Evolutionary conservation across 2,329 filamentous ascomycete genomes (phyloP), one percentile per base, ranked within the genome.

Genomic region (Thielaviopsis populi): DNA sequence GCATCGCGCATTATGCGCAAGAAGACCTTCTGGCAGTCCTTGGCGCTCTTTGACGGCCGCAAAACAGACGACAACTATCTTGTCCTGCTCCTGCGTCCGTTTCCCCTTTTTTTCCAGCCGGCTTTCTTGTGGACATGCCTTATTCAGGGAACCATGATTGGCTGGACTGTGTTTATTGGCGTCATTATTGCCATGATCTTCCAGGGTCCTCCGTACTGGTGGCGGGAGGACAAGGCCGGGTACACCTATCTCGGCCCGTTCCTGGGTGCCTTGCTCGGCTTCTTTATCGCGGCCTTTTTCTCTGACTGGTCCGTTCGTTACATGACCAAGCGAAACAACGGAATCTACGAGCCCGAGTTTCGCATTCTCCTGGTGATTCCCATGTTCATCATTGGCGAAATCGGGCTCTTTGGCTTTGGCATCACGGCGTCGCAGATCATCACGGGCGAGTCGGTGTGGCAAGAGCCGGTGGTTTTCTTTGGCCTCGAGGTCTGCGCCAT

Each of bases 121-220:
- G 89, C 88, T 7, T 89, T 96, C 69, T 74, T 95, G 48, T 96
- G 90, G 88, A 79, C 78, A 27, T 79, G 78, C 69, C 78, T 96
- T 2, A 89, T 91, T 60, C 91, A 96, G 78, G 91, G 91, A 17
- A 83, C 88, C 3, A 83, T 96, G 71, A 96, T 96, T 70, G 92
- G 91, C 68, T 97, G 92, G 91, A 95, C 91, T 0, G 89, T 96
- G 17, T 89, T 96, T 71, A 92, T 95, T 68, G 88, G 89, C 64
- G 86, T 94, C 66, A 84, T 94, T 68, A 76, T 95, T 56, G 87
- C 86, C n/a, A 83, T 86, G 66, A 85, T 95, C 68, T 92, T 94
- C 75, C 80, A 95, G 58, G 85, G 86, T 1, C 86, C 87, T 1
- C 89, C 89, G 0, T 82, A 91, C 48, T 94, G 84, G 77, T 96